Evolutionary conservation across 352 stramenopile species (phyloP).

Genomic region (Phytophthora syringae): DNA sequence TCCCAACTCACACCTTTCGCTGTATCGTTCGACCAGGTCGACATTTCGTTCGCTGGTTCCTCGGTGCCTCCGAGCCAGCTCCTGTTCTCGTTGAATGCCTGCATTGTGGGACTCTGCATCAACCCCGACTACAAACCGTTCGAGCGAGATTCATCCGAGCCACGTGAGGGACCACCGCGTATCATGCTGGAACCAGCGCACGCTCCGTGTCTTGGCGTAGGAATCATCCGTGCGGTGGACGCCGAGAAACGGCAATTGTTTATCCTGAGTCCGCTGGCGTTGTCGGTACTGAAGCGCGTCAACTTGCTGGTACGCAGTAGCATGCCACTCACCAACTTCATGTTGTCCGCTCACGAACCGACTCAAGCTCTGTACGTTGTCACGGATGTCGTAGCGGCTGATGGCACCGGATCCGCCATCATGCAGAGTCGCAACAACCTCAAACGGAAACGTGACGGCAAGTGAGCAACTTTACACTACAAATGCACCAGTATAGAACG

Average conservation of each 20-base stretch:
- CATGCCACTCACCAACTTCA: conserved; percentile 62
- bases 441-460: conserved; percentile 83
- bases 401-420: conserved; percentile 73
- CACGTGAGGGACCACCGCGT: conserved; percentile 41
- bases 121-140: conserved; percentile 47
- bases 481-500: conserved; percentile 19
- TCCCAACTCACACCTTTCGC: conserved; percentile 47
- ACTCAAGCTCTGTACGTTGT: conserved; percentile 69
- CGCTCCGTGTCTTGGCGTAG: conserved; percentile 71
- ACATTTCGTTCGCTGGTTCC: conserved; percentile 62
- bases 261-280: conserved; percentile 72
- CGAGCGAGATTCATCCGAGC: conserved; percentile 16
- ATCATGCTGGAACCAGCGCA: conserved; percentile 63
- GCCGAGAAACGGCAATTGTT: conserved; percentile 56
- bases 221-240: conserved; percentile 73
- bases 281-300: conserved; percentile 56
- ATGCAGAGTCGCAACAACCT: conserved; percentile 91
- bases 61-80: conserved; percentile 79
- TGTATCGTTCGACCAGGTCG: conserved; percentile 65
- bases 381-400: conserved; percentile 67
- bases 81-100: conserved; percentile 75
- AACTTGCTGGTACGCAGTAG: conserved; percentile 80
- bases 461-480: conserved; percentile 24
- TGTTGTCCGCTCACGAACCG: conserved; percentile 54
- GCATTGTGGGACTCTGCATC: conserved; percentile 78